A percentile compares a stretch with the other conserved stretches of the same genome.
Conservation (phyloP, 2,329 filamentous ascomycete genomes). For the Calonectria crousiana region DNA sequence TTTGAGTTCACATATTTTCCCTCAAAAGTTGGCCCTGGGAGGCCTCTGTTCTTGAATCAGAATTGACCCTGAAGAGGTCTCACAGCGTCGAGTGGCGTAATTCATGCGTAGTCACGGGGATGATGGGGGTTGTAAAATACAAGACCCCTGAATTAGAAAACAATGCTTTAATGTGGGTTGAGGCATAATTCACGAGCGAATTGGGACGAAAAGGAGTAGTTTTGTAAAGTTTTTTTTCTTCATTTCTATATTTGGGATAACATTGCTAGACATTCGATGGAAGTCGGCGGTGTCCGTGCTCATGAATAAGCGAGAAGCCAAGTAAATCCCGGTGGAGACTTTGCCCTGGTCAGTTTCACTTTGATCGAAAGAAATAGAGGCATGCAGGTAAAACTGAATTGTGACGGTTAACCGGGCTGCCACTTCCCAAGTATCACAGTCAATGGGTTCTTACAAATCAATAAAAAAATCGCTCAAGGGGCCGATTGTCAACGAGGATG, state of each 20-base stretch:
- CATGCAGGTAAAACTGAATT: not conserved
- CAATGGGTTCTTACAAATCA: not conserved
- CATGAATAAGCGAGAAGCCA: not conserved
- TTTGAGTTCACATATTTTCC: not conserved
- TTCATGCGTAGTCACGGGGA: not conserved
- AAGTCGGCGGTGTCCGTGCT: not conserved
- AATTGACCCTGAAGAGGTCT: not conserved
- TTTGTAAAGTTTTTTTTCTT: not conserved
- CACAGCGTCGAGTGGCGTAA: not conserved
- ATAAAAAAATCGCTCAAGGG: not conserved
- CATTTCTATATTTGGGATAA: not conserved
- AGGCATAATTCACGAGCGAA: not conserved
- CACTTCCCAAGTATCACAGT: not conserved
- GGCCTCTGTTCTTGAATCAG: not conserved
- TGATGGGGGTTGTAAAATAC: not conserved
- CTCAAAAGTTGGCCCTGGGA: not conserved
- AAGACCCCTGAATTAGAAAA: too few species aligned
- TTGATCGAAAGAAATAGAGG: not conserved
- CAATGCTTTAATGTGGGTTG: not conserved
- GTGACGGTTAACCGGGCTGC: not conserved
- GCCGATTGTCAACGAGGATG: not conserved
- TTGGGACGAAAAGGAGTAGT: not conserved
- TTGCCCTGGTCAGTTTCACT: slow-evolving; percentile 6
- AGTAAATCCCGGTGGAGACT: not conserved
- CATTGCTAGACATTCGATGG: not conserved